Evolutionary conservation across 768 basidiomycete genomes (phyloP).

Genomic region (Amanita pseudoporphyria): DNA sequence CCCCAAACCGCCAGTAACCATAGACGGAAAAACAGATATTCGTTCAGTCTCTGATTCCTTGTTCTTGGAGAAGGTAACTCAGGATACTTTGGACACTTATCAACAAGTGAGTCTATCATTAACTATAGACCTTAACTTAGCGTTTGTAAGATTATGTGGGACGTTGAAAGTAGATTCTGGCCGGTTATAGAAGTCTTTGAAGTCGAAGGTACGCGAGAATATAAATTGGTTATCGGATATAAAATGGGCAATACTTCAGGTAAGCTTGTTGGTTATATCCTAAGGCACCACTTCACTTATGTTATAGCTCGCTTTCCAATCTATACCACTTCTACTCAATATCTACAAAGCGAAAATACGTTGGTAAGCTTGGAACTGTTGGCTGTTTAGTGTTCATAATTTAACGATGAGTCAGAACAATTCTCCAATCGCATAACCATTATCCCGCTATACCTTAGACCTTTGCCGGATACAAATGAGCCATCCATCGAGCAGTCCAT

Average conservation of each 20-base stretch:
- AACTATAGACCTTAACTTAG: constrained; percentile 6
- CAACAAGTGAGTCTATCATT: constrained; percentile 34
- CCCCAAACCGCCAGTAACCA: constrained; percentile 23
- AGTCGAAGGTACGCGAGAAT: constrained; percentile 87
- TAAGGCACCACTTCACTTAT: not conserved
- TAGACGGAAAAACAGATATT: constrained; percentile 70
- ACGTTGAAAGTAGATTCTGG: constrained; percentile 75
- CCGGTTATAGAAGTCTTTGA: constrained; percentile 96
- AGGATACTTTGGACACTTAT: constrained; percentile 91
- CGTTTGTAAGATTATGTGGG: constrained; percentile 58
- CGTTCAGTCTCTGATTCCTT: constrained; percentile 76
- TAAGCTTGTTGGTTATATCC: constrained; percentile 13
- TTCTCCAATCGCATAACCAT: constrained; percentile 96
- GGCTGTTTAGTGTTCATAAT: not conserved
- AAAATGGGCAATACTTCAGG: constrained; percentile 90
- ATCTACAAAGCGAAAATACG: constrained; percentile 96
- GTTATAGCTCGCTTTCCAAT: constrained; percentile 73
- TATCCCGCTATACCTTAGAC: constrained; percentile 91
- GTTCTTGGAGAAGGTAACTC: constrained; percentile 89
- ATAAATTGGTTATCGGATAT: constrained; percentile 92
- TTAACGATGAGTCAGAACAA: constrained; percentile 59
- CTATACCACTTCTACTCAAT: constrained; percentile 97
- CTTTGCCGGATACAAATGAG: constrained; percentile 64
- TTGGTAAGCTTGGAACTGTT: constrained; percentile 37
- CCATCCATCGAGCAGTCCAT: constrained; percentile 98